Evolutionary conservation across 441 rosid genomes (phyloP), one percentile per base, ranked within the genome.

Genomic region (Biscutella auriculata): DNA sequence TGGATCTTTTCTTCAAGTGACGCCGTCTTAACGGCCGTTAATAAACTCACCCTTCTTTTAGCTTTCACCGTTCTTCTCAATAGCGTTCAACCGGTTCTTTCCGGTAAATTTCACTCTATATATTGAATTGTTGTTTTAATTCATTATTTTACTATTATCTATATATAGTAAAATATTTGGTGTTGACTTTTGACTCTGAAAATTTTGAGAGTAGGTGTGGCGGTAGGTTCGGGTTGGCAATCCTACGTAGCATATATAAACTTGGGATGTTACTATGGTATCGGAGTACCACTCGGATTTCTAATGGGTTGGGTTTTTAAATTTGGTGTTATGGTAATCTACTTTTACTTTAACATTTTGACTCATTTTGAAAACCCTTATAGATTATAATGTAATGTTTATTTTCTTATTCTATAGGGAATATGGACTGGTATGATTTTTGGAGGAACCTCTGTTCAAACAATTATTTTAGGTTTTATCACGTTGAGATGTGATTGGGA

Each of bases 151-250:
- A 0, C 2, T 14, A 3, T 9, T n/a, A 32, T 4, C 5, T 21
- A 26, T 54, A 8, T 17, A 26, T 7, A n/a, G 13, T 5, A 10
- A 60, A 46, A 61, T 2, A 13, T 4, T 39, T 13, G 60, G 1
- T 39, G 8, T 30, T 40, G 25, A 16, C 27, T 15, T 42, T 17
- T 26, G 19, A 44, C 29, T 46, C 2, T 23, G 0, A n/a, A n/a
- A n/a, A n/a, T n/a, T 8, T 2, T 29, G 10, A 45, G 49, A 13
- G 3, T 15, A 68, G 96, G 93, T 19, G 97, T 91, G 33, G 95
- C 97, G 8, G 84, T 91, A 43, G 97, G 97, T 40, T 90, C 95
- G 1, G 96, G 97, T 8, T 91, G 96, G 96, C 96, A 87, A 70
- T 79, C 92, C 1, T 79, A 76, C 8, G 95, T 87, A 58, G 97